phyloP scores from a whole-genome alignment of 768 basidiomycete genomes.

The Boletales sp. region DNA sequence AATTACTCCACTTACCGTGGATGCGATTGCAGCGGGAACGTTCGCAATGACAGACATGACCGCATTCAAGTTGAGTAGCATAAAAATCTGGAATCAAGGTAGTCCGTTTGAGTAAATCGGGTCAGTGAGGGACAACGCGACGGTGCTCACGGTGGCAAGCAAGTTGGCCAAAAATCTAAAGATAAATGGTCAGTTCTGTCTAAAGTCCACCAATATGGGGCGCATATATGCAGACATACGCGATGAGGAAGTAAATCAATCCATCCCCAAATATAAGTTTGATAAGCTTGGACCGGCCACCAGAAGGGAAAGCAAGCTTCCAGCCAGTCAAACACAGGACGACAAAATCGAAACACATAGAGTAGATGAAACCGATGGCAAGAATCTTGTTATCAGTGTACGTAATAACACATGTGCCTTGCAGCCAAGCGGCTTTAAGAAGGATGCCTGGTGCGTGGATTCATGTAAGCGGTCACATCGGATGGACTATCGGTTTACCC shows the following conservation, averaged over 20 bases:
- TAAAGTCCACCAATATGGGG: not conserved
- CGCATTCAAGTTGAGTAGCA: constrained; percentile 66
- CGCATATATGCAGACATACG: constrained; percentile 41
- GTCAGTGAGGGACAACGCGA: not conserved
- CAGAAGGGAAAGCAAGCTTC: constrained; percentile 50
- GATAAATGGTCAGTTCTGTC: constrained; percentile 3
- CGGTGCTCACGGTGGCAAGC: constrained; percentile 42
- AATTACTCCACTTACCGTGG: constrained; percentile 44
- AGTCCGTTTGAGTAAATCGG: not conserved
- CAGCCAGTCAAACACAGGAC: constrained; percentile 59
- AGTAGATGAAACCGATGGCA: constrained; percentile 67
- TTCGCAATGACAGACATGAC: constrained; percentile 74
- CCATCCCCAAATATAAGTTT: constrained; percentile 70
- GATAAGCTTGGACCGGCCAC: constrained; percentile 54
- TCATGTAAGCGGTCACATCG: not conserved
- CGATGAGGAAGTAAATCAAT: constrained; percentile 67
- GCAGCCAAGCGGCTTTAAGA: constrained; percentile 55
- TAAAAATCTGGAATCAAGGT: constrained; percentile 40
- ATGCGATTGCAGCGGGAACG: constrained; percentile 67
- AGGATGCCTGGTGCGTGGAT: constrained; percentile 43
- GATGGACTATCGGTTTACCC: not conserved
- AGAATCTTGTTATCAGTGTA: constrained; percentile 57
- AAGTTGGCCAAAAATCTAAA: constrained; percentile 66
- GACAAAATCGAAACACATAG: constrained; percentile 67
- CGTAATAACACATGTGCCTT: constrained; percentile 53